Conservation (phyloP, 768 basidiomycete genomes). For the Termitomyces sp. region DNA sequence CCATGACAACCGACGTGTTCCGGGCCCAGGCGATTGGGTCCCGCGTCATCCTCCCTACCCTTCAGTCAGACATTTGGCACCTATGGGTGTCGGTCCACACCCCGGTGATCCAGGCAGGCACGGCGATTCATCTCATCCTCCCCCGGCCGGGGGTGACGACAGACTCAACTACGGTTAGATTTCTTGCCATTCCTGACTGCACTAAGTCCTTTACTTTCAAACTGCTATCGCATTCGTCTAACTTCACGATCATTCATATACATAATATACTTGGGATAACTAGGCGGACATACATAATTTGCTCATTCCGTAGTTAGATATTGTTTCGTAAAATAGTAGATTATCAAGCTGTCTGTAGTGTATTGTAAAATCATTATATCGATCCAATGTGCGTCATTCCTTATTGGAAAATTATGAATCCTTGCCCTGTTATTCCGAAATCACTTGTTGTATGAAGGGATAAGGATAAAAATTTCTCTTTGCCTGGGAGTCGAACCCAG, state of each 20-base stretch:
- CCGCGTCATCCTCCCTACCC: background rate
- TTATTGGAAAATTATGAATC: background rate
- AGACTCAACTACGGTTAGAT: conserved; percentile 16
- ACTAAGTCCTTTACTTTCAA: background rate
- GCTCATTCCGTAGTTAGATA: background rate
- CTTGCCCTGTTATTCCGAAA: background rate
- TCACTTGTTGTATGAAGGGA: too few relatives aligned
- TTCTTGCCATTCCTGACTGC: background rate
- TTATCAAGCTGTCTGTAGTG: background rate
- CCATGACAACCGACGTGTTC: background rate
- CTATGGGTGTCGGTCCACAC: background rate
- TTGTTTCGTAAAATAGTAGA: background rate
- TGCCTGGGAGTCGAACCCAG: too few relatives aligned
- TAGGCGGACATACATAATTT: background rate
- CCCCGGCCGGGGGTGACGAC: conserved; percentile 1
- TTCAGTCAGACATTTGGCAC: conserved; percentile 5
- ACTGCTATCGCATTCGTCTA: background rate
- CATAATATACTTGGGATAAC: conserved; percentile 5
- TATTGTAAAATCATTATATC: conserved; percentile 1
- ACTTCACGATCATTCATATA: background rate
- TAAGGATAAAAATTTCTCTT: too few relatives aligned
- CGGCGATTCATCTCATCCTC: conserved; percentile 2
- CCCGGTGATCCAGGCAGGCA: conserved; percentile 2
- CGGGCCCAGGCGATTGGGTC: background rate
- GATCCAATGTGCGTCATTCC: background rate